Conservation (phyloP, 345 rosid genomes). For the Corchorus capsularis region DNA sequence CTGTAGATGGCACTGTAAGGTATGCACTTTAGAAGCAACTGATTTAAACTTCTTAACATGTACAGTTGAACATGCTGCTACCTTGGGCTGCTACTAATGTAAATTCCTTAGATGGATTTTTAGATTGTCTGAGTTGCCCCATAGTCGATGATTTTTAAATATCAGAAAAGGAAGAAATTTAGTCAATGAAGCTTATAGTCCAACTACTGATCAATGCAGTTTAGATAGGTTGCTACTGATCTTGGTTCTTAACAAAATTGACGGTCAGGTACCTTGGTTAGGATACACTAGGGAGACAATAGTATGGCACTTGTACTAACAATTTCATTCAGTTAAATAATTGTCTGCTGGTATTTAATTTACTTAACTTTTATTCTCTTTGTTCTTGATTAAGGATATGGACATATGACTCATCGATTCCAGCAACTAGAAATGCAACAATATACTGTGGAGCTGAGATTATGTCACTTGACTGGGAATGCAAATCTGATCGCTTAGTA, state of each 20-base stretch:
- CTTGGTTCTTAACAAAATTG: background rate
- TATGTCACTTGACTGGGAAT: slow-evolving; percentile 78
- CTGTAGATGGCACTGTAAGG: slow-evolving; percentile 82
- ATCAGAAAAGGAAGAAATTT: background rate
- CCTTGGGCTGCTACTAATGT: background rate
- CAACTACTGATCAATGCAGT: background rate
- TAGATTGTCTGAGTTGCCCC: background rate
- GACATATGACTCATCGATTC: slow-evolving; percentile 65
- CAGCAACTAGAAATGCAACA: slow-evolving; percentile 79
- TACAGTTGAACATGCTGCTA: background rate
- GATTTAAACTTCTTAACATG: slow-evolving; percentile 10
- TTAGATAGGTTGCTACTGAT: background rate
- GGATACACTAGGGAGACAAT: slow-evolving; percentile 1
- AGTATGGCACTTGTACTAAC: slow-evolving; percentile 17
- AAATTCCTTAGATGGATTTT: background rate
- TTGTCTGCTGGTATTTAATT: slow-evolving; percentile 18
- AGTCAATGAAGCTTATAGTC: background rate
- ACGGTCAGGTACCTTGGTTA: background rate
- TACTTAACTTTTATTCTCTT: slow-evolving; percentile 1
- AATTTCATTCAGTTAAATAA: slow-evolving; percentile 1
- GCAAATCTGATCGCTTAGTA: slow-evolving; percentile 81
- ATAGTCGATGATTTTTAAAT: background rate
- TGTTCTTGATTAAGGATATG: slow-evolving; percentile 52
- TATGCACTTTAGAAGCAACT: slow-evolving; percentile 24
- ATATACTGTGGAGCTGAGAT: slow-evolving; percentile 76